Conservation (phyloP, 2,329 filamentous ascomycete species). For the Tolypocladium tropicale region DNA sequence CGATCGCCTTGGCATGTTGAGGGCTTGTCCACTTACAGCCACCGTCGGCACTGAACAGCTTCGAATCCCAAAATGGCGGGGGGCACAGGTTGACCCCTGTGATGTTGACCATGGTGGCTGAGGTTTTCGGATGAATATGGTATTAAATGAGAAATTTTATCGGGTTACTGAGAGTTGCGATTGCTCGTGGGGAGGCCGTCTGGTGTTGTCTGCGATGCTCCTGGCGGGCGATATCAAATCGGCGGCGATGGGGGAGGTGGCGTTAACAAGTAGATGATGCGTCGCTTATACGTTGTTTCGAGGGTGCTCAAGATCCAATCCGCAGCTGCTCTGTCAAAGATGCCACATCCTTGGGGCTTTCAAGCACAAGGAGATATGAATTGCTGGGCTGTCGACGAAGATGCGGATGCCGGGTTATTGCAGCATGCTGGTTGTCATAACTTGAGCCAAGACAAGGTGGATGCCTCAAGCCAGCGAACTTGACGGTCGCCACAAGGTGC, state of each 20-base stretch:
- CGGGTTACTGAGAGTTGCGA: not conserved
- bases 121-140: no score
- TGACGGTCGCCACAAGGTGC: not conserved
- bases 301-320: not conserved
- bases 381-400: not conserved
- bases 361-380: not conserved
- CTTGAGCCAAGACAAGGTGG: not conserved
- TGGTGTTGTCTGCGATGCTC: not conserved
- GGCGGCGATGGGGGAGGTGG: not conserved
- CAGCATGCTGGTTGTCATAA: not conserved
- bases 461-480: not conserved
- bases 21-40: constrained; percentile 46
- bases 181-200: not conserved
- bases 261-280: not conserved
- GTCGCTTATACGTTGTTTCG: not conserved
- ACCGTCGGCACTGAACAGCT: constrained; percentile 45
- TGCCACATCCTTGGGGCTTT: not conserved
- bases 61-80: constrained; percentile 57
- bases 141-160: not conserved
- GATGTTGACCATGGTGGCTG: constrained; percentile 18
- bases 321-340: not conserved
- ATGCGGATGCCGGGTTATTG: not conserved
- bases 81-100: constrained; percentile 45
- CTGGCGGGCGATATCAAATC: not conserved
- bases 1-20: not conserved